These are phyloP conservation scores for Ustilaginoidea virens DNA, from an alignment of 2,329 filamentous ascomycete species.

Conservation along the genomic window DNA sequence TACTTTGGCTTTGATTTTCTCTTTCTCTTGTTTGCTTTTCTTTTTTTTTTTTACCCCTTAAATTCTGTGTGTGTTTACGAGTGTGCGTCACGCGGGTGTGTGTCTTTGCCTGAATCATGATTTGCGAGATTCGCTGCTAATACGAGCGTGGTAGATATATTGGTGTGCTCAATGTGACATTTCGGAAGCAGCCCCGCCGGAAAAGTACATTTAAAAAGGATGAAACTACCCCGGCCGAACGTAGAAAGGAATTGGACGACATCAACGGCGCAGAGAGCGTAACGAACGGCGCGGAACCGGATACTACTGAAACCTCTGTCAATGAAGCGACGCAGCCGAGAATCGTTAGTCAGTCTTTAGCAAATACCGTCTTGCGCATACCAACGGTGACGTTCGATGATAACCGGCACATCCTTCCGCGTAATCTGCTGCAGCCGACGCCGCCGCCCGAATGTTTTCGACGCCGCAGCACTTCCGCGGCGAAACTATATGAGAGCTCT, in stretches of 20 bases:
- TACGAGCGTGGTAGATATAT: too few relatives aligned
- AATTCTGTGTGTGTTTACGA: too few relatives aligned
- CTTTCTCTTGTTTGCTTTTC: too few relatives aligned
- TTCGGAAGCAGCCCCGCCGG: constrained; percentile 65
- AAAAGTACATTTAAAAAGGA: constrained; percentile 40
- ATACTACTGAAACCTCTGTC: constrained; percentile 2
- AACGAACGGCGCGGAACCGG: constrained; percentile 3
- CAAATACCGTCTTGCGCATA: constrained; percentile 46
- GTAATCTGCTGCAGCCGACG: constrained; percentile 59
- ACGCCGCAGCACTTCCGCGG: constrained; percentile 18
- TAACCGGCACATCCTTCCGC: constrained; percentile 83
- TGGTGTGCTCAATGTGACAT: constrained; percentile 90
- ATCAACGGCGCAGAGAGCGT: constrained; percentile 2
- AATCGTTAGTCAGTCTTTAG: constrained; percentile 60
- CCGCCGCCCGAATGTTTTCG: constrained; percentile 17
- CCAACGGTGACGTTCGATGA: constrained; percentile 90
- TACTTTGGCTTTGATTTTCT: too few relatives aligned
- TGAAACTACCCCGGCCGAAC: constrained; percentile 21
- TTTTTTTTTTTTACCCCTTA: too few relatives aligned
- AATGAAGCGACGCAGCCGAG: constrained; percentile 14
- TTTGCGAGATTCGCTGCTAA: too few relatives aligned
- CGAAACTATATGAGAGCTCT: constrained; percentile 9
- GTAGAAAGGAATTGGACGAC: constrained; percentile 19
- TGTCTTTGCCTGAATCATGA: too few relatives aligned
- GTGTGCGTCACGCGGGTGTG: too few relatives aligned